These are phyloP conservation scores for Salicornia ramosissima DNA, from an alignment of 148 eudicot genomes.

Conservation along the genomic window DNA sequence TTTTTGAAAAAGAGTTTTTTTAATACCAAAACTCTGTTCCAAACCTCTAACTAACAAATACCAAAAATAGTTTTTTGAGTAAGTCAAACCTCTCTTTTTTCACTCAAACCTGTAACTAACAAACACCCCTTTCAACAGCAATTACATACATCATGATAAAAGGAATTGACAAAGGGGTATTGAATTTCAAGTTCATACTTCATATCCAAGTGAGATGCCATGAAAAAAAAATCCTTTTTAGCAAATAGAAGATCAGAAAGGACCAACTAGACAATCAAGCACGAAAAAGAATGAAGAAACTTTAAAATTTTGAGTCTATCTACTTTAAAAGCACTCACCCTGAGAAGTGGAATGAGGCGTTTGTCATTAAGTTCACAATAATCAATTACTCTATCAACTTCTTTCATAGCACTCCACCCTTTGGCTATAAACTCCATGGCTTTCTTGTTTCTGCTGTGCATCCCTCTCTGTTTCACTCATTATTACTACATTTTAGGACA, in stretches of 20 bases:
- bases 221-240: neutral
- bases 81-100: no score
- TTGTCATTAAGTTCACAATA: constrained; percentile 72
- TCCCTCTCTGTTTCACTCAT: constrained; percentile 47
- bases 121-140: no score
- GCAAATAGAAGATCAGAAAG: neutral
- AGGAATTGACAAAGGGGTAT: no score
- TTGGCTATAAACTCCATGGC: constrained; percentile 85
- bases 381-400: constrained; percentile 90
- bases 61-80: no score
- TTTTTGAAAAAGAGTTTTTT: no score
- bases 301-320: neutral
- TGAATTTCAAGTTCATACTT: no score
- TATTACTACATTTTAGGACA: neutral
- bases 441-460: constrained; percentile 87
- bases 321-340: constrained; percentile 39
- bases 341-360: constrained; percentile 75
- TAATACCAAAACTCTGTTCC: no score
- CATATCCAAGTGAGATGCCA: neutral
- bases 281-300: neutral
- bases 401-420: constrained; percentile 88
- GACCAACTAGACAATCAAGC: neutral
- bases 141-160: no score
- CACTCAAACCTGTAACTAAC: no score
- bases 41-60: no score